Evolutionary conservation across 2,329 filamentous ascomycete genomes (phyloP).

Genomic region (Lachnellula occidentalis): DNA sequence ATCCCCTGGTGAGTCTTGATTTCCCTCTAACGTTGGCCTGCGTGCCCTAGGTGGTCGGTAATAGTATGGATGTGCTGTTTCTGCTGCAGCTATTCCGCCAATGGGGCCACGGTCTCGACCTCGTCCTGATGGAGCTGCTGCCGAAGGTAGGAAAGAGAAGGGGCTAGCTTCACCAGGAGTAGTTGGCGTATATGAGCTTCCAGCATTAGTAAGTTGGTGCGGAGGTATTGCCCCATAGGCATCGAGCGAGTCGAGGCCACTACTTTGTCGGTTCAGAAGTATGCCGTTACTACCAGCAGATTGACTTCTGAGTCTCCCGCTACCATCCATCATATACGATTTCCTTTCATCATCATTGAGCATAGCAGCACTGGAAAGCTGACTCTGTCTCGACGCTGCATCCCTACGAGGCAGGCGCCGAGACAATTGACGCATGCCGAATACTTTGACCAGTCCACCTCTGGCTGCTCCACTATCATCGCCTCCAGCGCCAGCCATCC

Average conservation of each 20-base stretch:
- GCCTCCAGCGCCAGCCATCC: slow-evolving; percentile 75
- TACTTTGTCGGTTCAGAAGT: slow-evolving; percentile 50
- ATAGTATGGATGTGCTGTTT: slow-evolving; percentile 65
- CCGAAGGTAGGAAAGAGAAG: slow-evolving; percentile 63
- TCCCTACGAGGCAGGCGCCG: slow-evolving; percentile 59
- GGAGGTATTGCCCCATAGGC: slow-evolving; percentile 34
- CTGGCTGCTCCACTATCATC: slow-evolving; percentile 66
- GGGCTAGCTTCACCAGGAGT: slow-evolving; percentile 66
- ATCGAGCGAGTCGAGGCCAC: slow-evolving; percentile 47
- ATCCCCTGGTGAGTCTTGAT: slow-evolving; percentile 29
- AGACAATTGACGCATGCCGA: slow-evolving; percentile 84
- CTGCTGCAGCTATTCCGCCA: slow-evolving; percentile 42
- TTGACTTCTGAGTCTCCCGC: slow-evolving; percentile 52
- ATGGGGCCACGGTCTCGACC: slow-evolving; percentile 33
- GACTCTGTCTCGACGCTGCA: slow-evolving; percentile 67
- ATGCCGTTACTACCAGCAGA: slow-evolving; percentile 57
- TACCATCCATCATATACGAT: slow-evolving; percentile 44
- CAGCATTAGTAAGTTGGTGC: slow-evolving; percentile 46
- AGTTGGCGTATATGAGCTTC: slow-evolving; percentile 64
- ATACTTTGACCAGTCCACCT: slow-evolving; percentile 83
- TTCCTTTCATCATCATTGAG: slow-evolving; percentile 65
- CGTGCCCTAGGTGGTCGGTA: slow-evolving; percentile 78
- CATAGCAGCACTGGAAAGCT: slow-evolving; percentile 78
- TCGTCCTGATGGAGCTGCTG: slow-evolving; percentile 20
- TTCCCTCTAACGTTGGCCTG: slow-evolving; percentile 54